Percentiles rank a stretch among this genome's conserved stretches.
Evolutionary conservation across 768 basidiomycete species (phyloP).

Genomic region (Dioszegia aurantiaca): DNA sequence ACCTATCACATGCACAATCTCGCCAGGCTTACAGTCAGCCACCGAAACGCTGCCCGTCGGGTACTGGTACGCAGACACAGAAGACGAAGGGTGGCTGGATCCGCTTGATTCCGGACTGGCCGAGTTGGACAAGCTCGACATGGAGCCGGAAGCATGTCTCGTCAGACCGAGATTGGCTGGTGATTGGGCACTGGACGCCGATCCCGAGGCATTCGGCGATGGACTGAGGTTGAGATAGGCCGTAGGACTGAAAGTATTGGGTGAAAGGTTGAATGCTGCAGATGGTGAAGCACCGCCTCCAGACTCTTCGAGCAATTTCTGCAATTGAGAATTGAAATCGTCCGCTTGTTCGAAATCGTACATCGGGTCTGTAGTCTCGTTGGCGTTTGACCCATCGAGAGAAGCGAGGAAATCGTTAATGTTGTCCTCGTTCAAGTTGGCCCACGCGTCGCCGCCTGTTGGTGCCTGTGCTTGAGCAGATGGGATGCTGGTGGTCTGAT

Average conservation of each 20-base stretch:
- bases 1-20: slow-evolving; percentile 33
- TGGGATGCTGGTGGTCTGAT: slow-evolving; percentile 13
- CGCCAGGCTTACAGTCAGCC: slow-evolving; percentile 1
- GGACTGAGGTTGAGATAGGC: slow-evolving; percentile 50
- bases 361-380: slow-evolving; percentile 1
- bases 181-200: slow-evolving; percentile 23
- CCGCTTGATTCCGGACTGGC: slow-evolving; percentile 24
- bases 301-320: slow-evolving; percentile 27
- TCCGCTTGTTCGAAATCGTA: slow-evolving; percentile 26
- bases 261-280: slow-evolving; percentile 20
- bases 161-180: slow-evolving; percentile 5
- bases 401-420: slow-evolving; percentile 45
- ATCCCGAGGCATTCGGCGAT: slow-evolving; percentile 28
- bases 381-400: slow-evolving; percentile 18
- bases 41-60: background rate
- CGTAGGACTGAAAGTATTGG: slow-evolving; percentile 37
- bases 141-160: slow-evolving; percentile 14
- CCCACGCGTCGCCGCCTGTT: slow-evolving; percentile 18
- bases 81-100: background rate
- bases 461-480: background rate
- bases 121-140: slow-evolving; percentile 18
- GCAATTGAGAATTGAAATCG: slow-evolving; percentile 35
- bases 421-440: slow-evolving; percentile 30
- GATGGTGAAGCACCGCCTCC: slow-evolving; percentile 15
- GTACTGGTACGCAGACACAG: background rate